These are phyloP conservation scores for Pyrenochaeta sp. DNA, from an alignment of 2,329 filamentous ascomycete genomes.

Conservation along the genomic window DNA sequence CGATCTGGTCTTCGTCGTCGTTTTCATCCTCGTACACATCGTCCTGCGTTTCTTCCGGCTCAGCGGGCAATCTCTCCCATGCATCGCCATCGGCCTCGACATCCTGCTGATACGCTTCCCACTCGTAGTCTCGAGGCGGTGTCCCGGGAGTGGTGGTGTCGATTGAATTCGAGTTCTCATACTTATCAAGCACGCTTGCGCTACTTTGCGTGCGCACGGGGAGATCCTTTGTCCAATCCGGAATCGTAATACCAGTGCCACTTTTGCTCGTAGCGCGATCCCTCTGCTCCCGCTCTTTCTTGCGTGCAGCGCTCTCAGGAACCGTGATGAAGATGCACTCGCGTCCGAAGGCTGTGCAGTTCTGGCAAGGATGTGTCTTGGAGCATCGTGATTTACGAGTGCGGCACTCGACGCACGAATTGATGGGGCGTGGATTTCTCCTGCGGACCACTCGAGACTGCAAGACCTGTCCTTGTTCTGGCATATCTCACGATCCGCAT, in stretches of 20 bases:
- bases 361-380: slow-evolving; percentile 52
- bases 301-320: slow-evolving; percentile 48
- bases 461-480: slow-evolving; percentile 47
- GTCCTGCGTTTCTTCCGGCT: slow-evolving; percentile 48
- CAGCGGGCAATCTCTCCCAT: slow-evolving; percentile 48
- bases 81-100: slow-evolving; percentile 48
- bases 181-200: slow-evolving; percentile 34
- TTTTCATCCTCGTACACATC: slow-evolving; percentile 51
- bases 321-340: slow-evolving; percentile 52
- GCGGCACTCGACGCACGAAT: slow-evolving; percentile 51
- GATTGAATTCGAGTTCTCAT: slow-evolving; percentile 38
- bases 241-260: slow-evolving; percentile 35
- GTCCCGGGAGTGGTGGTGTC: slow-evolving; percentile 49
- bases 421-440: slow-evolving; percentile 50
- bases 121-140: slow-evolving; percentile 50
- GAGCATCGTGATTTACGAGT: slow-evolving; percentile 50
- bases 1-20: slow-evolving; percentile 50
- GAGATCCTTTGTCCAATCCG: slow-evolving; percentile 49
- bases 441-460: slow-evolving; percentile 50
- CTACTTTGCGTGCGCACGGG: slow-evolving; percentile 43
- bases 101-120: slow-evolving; percentile 51
- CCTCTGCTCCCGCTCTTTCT: slow-evolving; percentile 45
- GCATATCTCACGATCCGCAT: slow-evolving; percentile 46
- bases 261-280: slow-evolving; percentile 36
- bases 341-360: slow-evolving; percentile 50